Conservation (phyloP, 2,329 filamentous ascomycete genomes). For the Phoma sp. region DNA sequence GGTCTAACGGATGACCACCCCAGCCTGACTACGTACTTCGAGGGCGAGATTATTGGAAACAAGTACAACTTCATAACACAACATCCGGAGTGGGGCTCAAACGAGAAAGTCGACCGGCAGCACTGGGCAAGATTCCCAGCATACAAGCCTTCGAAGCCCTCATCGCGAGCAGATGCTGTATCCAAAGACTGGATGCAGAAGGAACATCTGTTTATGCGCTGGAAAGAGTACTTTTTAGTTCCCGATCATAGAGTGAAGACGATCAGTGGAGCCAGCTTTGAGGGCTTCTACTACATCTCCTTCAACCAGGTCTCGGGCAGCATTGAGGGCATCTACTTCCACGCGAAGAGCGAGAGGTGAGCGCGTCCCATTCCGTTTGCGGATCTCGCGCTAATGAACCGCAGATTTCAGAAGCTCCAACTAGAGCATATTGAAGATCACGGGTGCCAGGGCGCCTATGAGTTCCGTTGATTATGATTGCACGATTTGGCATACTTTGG, state of each 20-base stretch:
- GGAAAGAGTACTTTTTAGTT: slow-evolving; percentile 98
- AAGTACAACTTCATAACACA: slow-evolving; percentile 94
- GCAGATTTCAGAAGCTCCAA: slow-evolving; percentile 89
- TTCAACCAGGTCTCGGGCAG: slow-evolving; percentile 90
- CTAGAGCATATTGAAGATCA: slow-evolving; percentile 84
- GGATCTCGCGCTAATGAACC: slow-evolving; percentile 23
- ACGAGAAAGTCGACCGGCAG: slow-evolving; percentile 85
- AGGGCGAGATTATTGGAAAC: slow-evolving; percentile 94
- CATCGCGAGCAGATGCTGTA: slow-evolving; percentile 63
- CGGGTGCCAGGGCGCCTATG: slow-evolving; percentile 83
- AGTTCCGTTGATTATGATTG: slow-evolving; percentile 73
- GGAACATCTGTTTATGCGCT: slow-evolving; percentile 96
- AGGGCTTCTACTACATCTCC: slow-evolving; percentile 99
- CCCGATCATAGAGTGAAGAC: slow-evolving; percentile 91
- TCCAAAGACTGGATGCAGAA: slow-evolving; percentile 74
- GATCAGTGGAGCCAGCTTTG: slow-evolving; percentile 93
- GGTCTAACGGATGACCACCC: slow-evolving; percentile 94
- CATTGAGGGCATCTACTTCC: slow-evolving; percentile 95
- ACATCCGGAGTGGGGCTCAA: slow-evolving; percentile 89
- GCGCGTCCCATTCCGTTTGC: slow-evolving; percentile 42
- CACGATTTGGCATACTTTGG: slow-evolving; percentile 30
- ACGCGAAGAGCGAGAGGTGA: slow-evolving; percentile 96
- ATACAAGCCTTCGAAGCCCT: slow-evolving; percentile 75
- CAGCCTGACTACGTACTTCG: slow-evolving; percentile 97
- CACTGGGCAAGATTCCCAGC: slow-evolving; percentile 93